Conservation (phyloP, 2,329 filamentous ascomycete genomes). For the Claviceps cyperi region DNA sequence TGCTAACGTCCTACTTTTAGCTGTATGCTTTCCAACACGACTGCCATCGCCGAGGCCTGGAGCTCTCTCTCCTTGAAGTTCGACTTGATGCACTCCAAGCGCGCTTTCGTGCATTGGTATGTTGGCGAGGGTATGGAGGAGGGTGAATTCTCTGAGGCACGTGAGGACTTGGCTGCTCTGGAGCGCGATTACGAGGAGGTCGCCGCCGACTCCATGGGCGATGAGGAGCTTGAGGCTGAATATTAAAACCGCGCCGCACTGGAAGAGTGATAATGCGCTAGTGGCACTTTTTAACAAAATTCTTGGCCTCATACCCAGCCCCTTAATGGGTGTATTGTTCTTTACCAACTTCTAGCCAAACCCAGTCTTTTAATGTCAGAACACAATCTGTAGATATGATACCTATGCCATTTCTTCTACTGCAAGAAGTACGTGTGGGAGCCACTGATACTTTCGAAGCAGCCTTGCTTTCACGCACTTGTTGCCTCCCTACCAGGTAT, state of each 20-base stretch:
- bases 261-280: constrained; percentile 2
- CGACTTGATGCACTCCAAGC: constrained; percentile 99
- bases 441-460: background rate
- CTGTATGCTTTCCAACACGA: constrained; percentile 99
- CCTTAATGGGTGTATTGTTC: constrained; percentile 21
- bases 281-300: constrained; percentile 7
- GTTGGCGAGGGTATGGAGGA: constrained; percentile 99
- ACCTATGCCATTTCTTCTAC: background rate
- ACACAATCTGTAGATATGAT: constrained; percentile 16
- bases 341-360: constrained; percentile 23
- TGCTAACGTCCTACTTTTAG: constrained; percentile 27
- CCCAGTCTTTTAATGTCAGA: constrained; percentile 23
- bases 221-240: constrained; percentile 77
- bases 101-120: constrained; percentile 99
- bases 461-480: background rate
- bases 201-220: constrained; percentile 82
- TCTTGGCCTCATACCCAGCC: constrained; percentile 15
- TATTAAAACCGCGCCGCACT: constrained; percentile 45
- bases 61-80: constrained; percentile 94
- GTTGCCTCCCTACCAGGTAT: background rate
- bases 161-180: constrained; percentile 93
- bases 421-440: background rate
- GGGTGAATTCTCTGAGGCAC: constrained; percentile 97
- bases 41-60: constrained; percentile 96
- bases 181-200: constrained; percentile 99